A percentile compares a stretch with the other conserved stretches of the same genome.
Conservation (phyloP, 2,329 filamentous ascomycete genomes). For the Emergomyces orientalis region DNA sequence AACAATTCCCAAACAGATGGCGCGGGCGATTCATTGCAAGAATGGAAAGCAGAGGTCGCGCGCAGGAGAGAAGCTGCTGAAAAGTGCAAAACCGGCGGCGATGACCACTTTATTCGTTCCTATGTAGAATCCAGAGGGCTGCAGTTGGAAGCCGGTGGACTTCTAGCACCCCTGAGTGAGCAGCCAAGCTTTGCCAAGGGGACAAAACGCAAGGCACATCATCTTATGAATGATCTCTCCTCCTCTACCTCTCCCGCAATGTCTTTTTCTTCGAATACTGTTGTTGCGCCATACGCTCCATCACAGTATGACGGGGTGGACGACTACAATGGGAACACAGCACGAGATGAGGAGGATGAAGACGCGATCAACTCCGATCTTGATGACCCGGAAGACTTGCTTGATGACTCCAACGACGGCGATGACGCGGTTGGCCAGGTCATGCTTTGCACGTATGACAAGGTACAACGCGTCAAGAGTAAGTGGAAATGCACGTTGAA, state of each 20-base stretch:
- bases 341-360: slow-evolving; percentile 62
- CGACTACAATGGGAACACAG: slow-evolving; percentile 38
- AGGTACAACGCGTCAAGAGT: slow-evolving; percentile 98
- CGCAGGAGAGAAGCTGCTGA: slow-evolving; percentile 34
- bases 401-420: slow-evolving; percentile 75
- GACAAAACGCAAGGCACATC: slow-evolving; percentile 29
- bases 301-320: slow-evolving; percentile 50
- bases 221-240: slow-evolving; percentile 7
- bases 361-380: slow-evolving; percentile 98
- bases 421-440: slow-evolving; percentile 77
- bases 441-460: slow-evolving; percentile 99
- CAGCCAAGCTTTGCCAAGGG: slow-evolving; percentile 27
- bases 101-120: slow-evolving; percentile 34
- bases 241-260: slow-evolving; percentile 12
- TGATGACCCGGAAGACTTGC: slow-evolving; percentile 83
- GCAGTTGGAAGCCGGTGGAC: slow-evolving; percentile 38
- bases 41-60: slow-evolving; percentile 42
- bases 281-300: slow-evolving; percentile 16
- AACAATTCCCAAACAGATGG: slow-evolving; percentile 66
- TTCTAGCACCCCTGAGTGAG: slow-evolving; percentile 36
- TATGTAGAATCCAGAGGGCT: slow-evolving; percentile 35
- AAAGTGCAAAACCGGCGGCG: slow-evolving; percentile 25
- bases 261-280: slow-evolving; percentile 9
- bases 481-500: slow-evolving; percentile 99
- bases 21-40: slow-evolving; percentile 50